Conservation (phyloP, 2,329 filamentous ascomycete species). For the Penicillium crustosum region DNA sequence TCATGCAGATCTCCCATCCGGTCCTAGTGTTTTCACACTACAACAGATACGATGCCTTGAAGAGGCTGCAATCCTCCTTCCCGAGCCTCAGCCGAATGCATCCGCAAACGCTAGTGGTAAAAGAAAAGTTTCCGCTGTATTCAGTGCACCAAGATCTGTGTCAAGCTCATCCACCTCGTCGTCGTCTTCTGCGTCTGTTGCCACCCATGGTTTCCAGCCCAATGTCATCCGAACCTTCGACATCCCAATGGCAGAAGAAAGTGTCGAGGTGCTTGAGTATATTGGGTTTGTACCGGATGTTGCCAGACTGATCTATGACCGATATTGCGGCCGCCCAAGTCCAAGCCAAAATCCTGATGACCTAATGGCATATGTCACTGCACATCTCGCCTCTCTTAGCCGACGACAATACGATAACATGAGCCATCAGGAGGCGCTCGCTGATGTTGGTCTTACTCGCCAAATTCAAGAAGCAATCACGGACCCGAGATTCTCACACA, state of each 20-base stretch:
- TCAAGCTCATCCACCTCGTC: neutral
- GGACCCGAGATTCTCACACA: neutral
- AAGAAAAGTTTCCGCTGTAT: neutral
- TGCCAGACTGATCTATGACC: constrained; percentile 9
- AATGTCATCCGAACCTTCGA: neutral
- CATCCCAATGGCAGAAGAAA: constrained; percentile 4
- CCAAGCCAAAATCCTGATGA: constrained; percentile 5
- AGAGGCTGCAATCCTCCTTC: neutral
- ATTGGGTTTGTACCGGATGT: constrained; percentile 7
- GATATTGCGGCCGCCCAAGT: constrained; percentile 3
- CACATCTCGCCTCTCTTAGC: neutral
- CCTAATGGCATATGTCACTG: constrained; percentile 5
- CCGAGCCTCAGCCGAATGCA: neutral
- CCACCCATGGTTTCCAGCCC: neutral
- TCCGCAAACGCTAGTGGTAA: neutral
- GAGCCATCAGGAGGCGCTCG: neutral
- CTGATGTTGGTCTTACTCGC: neutral
- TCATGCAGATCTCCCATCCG: constrained; percentile 3
- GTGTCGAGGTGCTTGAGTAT: constrained; percentile 10
- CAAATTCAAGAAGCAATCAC: constrained; percentile 5
- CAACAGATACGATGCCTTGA: neutral
- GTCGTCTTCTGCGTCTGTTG: neutral
- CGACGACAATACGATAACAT: neutral
- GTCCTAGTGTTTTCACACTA: neutral
- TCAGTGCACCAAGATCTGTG: neutral